Percentiles rank a stretch among this genome's conserved stretches.
Conservation (phyloP, 2,329 filamentous ascomycete species). For the Calonectria crousiana region DNA sequence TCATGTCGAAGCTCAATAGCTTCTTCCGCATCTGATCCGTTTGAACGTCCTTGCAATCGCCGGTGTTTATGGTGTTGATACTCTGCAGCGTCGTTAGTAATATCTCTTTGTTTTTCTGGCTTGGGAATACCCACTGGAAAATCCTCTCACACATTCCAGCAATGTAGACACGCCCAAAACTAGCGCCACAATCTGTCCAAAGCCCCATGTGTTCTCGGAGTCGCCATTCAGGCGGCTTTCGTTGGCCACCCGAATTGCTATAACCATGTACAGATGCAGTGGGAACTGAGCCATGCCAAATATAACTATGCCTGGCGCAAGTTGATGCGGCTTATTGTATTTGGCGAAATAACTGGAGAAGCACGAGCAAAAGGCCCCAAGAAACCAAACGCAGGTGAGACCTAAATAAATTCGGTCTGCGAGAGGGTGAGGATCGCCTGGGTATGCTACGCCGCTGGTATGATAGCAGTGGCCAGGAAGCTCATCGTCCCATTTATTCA, state of each 20-base stretch:
- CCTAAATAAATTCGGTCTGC: background rate
- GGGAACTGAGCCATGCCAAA: conserved; percentile 1
- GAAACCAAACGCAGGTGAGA: background rate
- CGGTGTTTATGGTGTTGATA: background rate
- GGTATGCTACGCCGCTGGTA: background rate
- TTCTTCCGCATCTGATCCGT: background rate
- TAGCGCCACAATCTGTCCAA: background rate
- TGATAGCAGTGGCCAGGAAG: background rate
- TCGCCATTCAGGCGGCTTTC: background rate
- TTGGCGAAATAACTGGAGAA: conserved; percentile 3
- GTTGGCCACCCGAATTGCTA: background rate
- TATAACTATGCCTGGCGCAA: background rate
- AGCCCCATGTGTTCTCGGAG: background rate
- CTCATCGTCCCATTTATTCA: background rate
- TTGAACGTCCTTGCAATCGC: background rate
- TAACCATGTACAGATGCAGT: background rate
- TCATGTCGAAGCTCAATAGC: background rate
- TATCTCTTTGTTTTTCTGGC: background rate
- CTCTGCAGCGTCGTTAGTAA: background rate
- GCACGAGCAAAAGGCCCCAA: background rate
- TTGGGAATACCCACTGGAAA: background rate
- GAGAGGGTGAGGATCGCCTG: background rate
- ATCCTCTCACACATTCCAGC: background rate
- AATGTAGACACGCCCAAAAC: background rate
- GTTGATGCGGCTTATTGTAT: background rate